Evolutionary conservation across 345 rosid species (phyloP).

Genomic region (Lenwebbia sp.): DNA sequence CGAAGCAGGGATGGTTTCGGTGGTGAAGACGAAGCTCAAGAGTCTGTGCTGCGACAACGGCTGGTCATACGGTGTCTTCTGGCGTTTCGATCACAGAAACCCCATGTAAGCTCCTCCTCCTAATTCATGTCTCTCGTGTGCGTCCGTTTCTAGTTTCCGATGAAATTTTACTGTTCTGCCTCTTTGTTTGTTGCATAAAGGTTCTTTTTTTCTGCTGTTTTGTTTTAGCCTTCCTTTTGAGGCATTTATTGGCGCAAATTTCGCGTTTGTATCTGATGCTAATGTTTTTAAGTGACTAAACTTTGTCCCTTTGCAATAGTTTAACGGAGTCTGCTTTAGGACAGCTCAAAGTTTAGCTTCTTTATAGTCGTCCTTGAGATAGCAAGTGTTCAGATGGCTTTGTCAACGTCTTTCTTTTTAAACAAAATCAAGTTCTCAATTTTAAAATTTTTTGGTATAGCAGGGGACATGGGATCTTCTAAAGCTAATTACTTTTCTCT

Average conservation of each 20-base stretch:
- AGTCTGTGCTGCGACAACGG: conserved; percentile 64
- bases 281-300: neutral
- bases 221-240: neutral
- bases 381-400: neutral
- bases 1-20: conserved; percentile 23
- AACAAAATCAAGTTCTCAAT: neutral
- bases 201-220: neutral
- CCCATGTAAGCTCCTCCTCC: conserved; percentile 39
- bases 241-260: neutral
- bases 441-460: neutral
- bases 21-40: conserved; percentile 41
- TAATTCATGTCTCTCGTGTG: neutral
- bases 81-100: conserved; percentile 64
- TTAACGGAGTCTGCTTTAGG: neutral
- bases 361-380: neutral
- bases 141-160: neutral
- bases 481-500: neutral
- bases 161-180: neutral
- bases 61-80: conserved; percentile 79
- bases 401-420: neutral
- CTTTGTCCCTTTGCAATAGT: neutral
- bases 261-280: neutral
- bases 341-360: neutral
- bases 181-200: neutral
- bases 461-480: neutral